These are phyloP conservation scores for Neurospora sp. DNA, from an alignment of 495 filamentous ascomycete species.

Conservation along the genomic window DNA sequence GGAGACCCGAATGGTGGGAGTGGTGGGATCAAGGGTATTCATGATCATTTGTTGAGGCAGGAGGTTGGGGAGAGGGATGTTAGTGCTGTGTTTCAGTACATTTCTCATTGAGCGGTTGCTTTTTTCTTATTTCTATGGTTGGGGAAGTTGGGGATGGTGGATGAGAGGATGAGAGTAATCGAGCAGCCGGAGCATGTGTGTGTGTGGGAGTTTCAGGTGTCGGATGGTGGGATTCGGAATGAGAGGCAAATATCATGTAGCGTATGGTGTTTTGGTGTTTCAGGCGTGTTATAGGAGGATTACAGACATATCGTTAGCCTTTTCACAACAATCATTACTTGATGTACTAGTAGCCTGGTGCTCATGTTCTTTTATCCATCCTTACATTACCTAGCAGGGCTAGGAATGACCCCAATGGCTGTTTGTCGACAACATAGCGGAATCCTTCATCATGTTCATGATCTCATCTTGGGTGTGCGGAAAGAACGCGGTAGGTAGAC, in stretches of 20 bases:
- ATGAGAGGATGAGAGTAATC: neutral
- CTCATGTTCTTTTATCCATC: too few species aligned
- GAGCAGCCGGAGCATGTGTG: neutral
- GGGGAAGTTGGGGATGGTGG: neutral
- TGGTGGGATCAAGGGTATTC: conserved; percentile 59
- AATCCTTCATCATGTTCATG: neutral
- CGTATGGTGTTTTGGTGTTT: neutral
- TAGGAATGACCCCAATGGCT: neutral
- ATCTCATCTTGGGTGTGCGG: neutral
- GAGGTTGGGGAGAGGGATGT: conserved; percentile 72
- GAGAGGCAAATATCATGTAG: neutral
- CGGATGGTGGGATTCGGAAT: neutral
- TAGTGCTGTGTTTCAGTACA: conserved; percentile 96
- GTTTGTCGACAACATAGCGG: neutral
- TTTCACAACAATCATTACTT: neutral
- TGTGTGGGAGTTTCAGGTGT: neutral
- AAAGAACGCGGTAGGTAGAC: neutral
- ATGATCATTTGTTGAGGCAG: conserved; percentile 85
- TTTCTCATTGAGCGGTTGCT: conserved; percentile 54
- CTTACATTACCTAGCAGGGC: neutral
- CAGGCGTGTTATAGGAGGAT: neutral
- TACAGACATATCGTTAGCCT: neutral
- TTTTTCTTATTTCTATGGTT: neutral
- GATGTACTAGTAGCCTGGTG: neutral
- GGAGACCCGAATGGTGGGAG: neutral